Percentiles rank a stretch among this genome's conserved stretches.
Conservation (phyloP, 1,139 yeast genomes). For the Candida sojae region DNA sequence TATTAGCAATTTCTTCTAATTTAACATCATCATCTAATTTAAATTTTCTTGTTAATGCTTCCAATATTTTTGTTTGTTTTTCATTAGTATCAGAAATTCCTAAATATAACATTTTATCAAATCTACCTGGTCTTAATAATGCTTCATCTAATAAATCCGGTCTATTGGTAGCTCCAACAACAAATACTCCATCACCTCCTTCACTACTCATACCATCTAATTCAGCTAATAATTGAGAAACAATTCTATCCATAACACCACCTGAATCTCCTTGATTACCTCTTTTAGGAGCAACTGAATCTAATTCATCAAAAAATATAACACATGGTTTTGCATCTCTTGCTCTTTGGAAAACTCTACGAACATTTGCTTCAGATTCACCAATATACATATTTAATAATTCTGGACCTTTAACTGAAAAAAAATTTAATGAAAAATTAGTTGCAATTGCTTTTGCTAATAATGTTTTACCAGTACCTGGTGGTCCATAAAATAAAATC, state of each 20-base stretch:
- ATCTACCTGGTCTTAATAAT: slow-evolving; percentile 89
- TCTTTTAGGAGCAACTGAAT: slow-evolving; percentile 96
- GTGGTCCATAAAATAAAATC: slow-evolving; percentile 93
- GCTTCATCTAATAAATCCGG: slow-evolving; percentile 96
- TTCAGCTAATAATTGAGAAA: slow-evolving; percentile 90
- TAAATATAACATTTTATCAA: slow-evolving; percentile 89
- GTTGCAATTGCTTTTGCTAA: slow-evolving; percentile 97
- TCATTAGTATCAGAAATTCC: slow-evolving; percentile 92
- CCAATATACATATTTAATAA: slow-evolving; percentile 96
- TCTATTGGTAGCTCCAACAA: slow-evolving; percentile 95
- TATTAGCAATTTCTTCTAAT: slow-evolving; percentile 58
- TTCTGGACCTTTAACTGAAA: slow-evolving; percentile 96
- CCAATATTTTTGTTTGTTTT: slow-evolving; percentile 81
- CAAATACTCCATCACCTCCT: slow-evolving; percentile 89
- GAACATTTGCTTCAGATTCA: slow-evolving; percentile 95
- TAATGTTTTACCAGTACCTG: slow-evolving; percentile 96
- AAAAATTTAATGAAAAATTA: slow-evolving; percentile 87
- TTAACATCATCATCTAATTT: slow-evolving; percentile 61
- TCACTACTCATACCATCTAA: slow-evolving; percentile 86
- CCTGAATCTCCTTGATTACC: slow-evolving; percentile 99
- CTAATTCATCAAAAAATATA: slow-evolving; percentile 94
- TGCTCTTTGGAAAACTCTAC: slow-evolving; percentile 90
- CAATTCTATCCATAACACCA: slow-evolving; percentile 98
- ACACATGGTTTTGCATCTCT: slow-evolving; percentile 98
- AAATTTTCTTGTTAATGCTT: slow-evolving; percentile 88